A percentile compares a stretch with the other conserved stretches of the same genome.
Conservation (phyloP, 345 rosid genomes). For the Lepidium didymum region DNA sequence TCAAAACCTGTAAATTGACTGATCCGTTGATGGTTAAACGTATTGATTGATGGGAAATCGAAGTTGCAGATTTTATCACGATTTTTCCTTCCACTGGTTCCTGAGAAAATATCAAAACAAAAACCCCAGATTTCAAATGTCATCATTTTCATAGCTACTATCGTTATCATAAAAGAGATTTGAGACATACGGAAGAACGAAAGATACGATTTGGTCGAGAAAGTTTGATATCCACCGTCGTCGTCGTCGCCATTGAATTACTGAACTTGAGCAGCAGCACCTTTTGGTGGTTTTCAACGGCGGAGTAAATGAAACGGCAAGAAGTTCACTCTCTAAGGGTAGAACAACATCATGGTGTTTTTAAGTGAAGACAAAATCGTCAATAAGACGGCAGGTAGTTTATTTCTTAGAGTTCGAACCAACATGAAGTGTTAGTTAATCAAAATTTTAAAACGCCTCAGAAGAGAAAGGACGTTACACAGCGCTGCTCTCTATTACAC, state of each 20-base stretch:
- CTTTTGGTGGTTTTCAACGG: background rate
- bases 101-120: conserved; percentile 27
- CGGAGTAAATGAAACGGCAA: conserved; percentile 1
- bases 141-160: background rate
- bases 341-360: conserved; percentile 1
- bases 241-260: conserved; percentile 25
- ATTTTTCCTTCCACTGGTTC: conserved; percentile 67
- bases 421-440: background rate
- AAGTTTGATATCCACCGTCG: conserved; percentile 49
- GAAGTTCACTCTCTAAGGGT: background rate
- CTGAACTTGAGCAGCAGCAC: background rate
- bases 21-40: conserved; percentile 65
- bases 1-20: conserved; percentile 61
- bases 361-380: background rate
- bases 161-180: background rate
- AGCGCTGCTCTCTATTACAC: background rate
- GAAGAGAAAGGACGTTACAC: conserved; percentile 1
- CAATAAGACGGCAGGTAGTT: background rate
- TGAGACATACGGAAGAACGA: conserved; percentile 48
- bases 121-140: background rate
- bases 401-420: background rate
- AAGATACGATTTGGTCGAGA: conserved; percentile 62
- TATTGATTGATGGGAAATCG: conserved; percentile 67
- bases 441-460: background rate
- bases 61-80: conserved; percentile 54